Conservation (phyloP, 2,329 filamentous ascomycete genomes). For the Aspergillus japonicus region DNA sequence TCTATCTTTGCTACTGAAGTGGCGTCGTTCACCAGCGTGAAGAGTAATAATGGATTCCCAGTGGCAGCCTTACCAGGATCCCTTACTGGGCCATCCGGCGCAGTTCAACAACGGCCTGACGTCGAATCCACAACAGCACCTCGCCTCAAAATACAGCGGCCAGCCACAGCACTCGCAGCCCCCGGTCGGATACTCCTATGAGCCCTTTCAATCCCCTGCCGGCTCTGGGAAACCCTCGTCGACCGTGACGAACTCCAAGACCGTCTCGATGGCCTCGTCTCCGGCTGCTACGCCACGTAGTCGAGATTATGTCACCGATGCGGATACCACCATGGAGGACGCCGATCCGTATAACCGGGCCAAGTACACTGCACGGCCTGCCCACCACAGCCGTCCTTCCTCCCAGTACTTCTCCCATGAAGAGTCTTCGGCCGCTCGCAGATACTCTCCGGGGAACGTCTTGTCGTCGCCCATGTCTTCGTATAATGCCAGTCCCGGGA, state of each 20-base stretch:
- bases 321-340: slow-evolving; percentile 85
- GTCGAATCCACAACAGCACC: slow-evolving; percentile 50
- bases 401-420: slow-evolving; percentile 72
- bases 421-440: slow-evolving; percentile 78
- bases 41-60: slow-evolving; percentile 55
- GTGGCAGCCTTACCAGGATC: slow-evolving; percentile 69
- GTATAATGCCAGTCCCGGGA: slow-evolving; percentile 66
- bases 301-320: slow-evolving; percentile 66
- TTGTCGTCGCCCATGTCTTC: slow-evolving; percentile 77
- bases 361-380: slow-evolving; percentile 80
- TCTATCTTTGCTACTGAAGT: slow-evolving; percentile 5
- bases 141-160: slow-evolving; percentile 49
- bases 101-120: slow-evolving; percentile 60
- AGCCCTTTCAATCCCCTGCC: slow-evolving; percentile 59
- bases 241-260: slow-evolving; percentile 43
- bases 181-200: slow-evolving; percentile 64
- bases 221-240: slow-evolving; percentile 34
- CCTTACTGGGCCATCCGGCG: slow-evolving; percentile 58
- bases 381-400: slow-evolving; percentile 68
- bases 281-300: slow-evolving; percentile 58
- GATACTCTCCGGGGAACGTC: slow-evolving; percentile 94
- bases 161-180: slow-evolving; percentile 51
- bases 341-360: slow-evolving; percentile 79
- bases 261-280: slow-evolving; percentile 58
- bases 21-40: slow-evolving; percentile 14